Evolutionary conservation across 1,284 basidiomycete species (phyloP).

Genomic region (Quambalaria eucalypti): DNA sequence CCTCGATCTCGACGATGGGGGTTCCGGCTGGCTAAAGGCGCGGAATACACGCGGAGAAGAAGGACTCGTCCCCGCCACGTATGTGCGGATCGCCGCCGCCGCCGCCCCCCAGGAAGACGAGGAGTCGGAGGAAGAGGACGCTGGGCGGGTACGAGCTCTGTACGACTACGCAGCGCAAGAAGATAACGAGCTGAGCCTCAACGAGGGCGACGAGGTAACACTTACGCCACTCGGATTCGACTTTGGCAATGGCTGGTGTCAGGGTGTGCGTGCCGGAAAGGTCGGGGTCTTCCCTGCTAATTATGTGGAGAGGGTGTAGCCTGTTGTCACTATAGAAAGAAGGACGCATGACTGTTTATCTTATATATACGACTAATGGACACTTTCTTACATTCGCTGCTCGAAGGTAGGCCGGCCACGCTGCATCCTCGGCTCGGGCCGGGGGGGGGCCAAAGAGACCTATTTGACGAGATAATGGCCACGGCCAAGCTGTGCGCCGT

Average conservation of each 20-base stretch:
- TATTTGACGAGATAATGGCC: too few species aligned
- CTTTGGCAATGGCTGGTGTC: conserved; percentile 18
- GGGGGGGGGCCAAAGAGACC: too few species aligned
- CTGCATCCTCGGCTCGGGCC: too few species aligned
- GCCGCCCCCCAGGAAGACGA: background rate
- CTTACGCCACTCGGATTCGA: conserved; percentile 14
- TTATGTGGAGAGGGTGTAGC: background rate
- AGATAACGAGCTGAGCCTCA: conserved; percentile 14
- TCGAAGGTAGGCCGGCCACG: too few species aligned
- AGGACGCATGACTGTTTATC: too few species aligned
- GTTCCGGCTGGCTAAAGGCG: conserved; percentile 27
- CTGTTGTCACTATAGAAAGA: too few species aligned
- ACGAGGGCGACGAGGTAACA: conserved; percentile 17
- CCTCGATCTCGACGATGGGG: conserved; percentile 49
- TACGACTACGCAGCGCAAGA: conserved; percentile 29
- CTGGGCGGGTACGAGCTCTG: conserved; percentile 13
- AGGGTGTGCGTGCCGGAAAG: background rate
- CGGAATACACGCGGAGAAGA: conserved; percentile 49
- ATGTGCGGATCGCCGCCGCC: conserved; percentile 1
- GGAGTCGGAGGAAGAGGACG: background rate
- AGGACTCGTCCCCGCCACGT: conserved; percentile 28
- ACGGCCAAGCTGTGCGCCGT: too few species aligned
- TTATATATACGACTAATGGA: too few species aligned
- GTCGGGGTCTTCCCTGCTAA: background rate
- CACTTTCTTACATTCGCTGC: too few species aligned